Evolutionary conservation across 345 rosid species (phyloP).

Genomic region (Linum lewisii): DNA sequence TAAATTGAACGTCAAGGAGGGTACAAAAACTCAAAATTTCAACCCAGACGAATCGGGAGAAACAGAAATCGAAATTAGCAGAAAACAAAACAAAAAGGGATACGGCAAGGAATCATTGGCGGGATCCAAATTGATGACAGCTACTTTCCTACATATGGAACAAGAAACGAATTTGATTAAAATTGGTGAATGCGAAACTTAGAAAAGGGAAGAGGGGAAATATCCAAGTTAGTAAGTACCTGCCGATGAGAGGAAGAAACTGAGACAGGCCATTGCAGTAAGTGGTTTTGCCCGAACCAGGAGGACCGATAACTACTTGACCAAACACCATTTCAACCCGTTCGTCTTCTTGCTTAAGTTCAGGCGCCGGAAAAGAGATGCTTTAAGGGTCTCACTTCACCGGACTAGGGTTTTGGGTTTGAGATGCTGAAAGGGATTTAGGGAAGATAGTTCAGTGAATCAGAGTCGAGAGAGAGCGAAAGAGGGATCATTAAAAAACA

Average conservation of each 20-base stretch:
- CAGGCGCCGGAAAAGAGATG: too few relatives aligned
- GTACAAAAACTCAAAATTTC: background rate
- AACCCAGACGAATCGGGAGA: background rate
- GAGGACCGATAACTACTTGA: constrained; percentile 91
- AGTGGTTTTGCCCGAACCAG: constrained; percentile 96
- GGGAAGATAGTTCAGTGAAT: background rate
- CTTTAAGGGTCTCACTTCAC: background rate
- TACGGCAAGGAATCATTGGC: constrained; percentile 86
- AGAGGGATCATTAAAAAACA: background rate
- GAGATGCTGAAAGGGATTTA: background rate
- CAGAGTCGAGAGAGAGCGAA: background rate
- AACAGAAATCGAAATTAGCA: background rate
- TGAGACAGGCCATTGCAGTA: constrained; percentile 99
- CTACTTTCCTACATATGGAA: constrained; percentile 61
- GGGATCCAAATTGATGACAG: constrained; percentile 85
- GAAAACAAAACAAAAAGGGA: constrained; percentile 34
- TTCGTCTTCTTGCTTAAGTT: background rate
- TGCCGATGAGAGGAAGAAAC: constrained; percentile 75
- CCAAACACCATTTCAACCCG: constrained; percentile 62
- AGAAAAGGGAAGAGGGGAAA: background rate
- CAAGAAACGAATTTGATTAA: too few relatives aligned
- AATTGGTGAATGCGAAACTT: background rate
- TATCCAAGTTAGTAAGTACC: constrained; percentile 33
- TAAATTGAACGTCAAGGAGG: constrained; percentile 40
- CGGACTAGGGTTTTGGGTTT: background rate